Conservation (phyloP, 2,329 filamentous ascomycete species). For the Xylariaceae sp. region DNA sequence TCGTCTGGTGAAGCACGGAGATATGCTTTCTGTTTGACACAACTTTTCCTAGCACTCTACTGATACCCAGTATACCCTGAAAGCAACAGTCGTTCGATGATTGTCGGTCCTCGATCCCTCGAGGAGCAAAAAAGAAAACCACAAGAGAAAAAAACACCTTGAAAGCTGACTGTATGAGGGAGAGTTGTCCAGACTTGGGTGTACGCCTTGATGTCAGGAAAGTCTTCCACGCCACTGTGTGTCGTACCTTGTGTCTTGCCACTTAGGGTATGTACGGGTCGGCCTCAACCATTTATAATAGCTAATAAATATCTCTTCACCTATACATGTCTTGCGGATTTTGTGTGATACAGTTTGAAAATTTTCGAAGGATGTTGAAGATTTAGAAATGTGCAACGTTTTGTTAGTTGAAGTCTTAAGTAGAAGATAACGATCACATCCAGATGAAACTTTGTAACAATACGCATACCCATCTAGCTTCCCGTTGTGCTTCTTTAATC, state of each 20-base stretch:
- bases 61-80: slow-evolving; percentile 49
- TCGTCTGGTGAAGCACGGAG: slow-evolving; percentile 39
- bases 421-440: too few species aligned
- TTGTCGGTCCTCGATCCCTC: slow-evolving; percentile 26
- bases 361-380: too few species aligned
- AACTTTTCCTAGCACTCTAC: slow-evolving; percentile 44
- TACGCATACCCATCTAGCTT: too few species aligned
- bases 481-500: too few species aligned
- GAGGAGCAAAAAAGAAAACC: slow-evolving; percentile 11
- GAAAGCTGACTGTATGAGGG: slow-evolving; percentile 12
- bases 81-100: slow-evolving; percentile 39
- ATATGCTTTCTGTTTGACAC: slow-evolving; percentile 37
- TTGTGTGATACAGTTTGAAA: too few species aligned
- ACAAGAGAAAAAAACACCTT: slow-evolving; percentile 3
- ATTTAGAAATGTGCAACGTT: too few species aligned
- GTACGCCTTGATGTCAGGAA: slow-evolving; percentile 26
- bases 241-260: slow-evolving; percentile 33
- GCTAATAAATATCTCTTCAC: slow-evolving; percentile 41
- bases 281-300: slow-evolving; percentile 43
- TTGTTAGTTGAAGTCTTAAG: too few species aligned
- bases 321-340: background rate
- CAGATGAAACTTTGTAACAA: too few species aligned
- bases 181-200: slow-evolving; percentile 7
- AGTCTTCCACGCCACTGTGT: slow-evolving; percentile 32
- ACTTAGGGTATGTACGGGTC: slow-evolving; percentile 36